phyloP scores from a whole-genome alignment of 805 yeast species.

The Cyberlindnera amylophila region DNA sequence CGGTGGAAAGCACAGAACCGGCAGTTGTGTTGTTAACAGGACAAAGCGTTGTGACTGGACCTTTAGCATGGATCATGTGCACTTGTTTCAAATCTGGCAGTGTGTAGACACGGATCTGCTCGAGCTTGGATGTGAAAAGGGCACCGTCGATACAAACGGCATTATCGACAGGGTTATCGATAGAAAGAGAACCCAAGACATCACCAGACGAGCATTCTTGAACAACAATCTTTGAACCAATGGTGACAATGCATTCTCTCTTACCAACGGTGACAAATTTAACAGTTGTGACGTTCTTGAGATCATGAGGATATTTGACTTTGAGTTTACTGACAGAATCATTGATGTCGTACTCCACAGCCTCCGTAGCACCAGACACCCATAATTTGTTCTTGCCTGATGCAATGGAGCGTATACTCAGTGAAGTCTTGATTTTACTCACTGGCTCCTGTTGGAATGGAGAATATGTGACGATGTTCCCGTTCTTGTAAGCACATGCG shows the following conservation, averaged over 20 bases:
- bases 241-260: constrained; percentile 1
- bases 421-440: constrained; percentile 32
- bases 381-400: constrained; percentile 27
- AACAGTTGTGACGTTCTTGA: constrained; percentile 6
- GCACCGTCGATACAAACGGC: constrained; percentile 8
- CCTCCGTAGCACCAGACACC: constrained; percentile 26
- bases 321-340: constrained; percentile 13
- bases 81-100: constrained; percentile 9
- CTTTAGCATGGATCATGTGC: constrained; percentile 14
- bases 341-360: constrained; percentile 17
- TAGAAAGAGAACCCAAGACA: constrained; percentile 7
- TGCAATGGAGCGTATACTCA: constrained; percentile 19
- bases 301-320: constrained; percentile 15
- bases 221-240: constrained; percentile 8
- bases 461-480: constrained; percentile 41
- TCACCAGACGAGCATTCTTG: constrained; percentile 5
- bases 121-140: constrained; percentile 9
- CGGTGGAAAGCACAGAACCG: constrained; percentile 28
- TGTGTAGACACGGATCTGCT: constrained; percentile 8
- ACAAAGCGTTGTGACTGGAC: constrained; percentile 1
- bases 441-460: constrained; percentile 39
- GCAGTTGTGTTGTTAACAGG: constrained; percentile 9
- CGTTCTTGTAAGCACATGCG: constrained; percentile 32
- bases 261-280: neutral
- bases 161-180: constrained; percentile 8